Conservation (phyloP, 2,329 filamentous ascomycete species). For the Elsinoe ampelina region DNA sequence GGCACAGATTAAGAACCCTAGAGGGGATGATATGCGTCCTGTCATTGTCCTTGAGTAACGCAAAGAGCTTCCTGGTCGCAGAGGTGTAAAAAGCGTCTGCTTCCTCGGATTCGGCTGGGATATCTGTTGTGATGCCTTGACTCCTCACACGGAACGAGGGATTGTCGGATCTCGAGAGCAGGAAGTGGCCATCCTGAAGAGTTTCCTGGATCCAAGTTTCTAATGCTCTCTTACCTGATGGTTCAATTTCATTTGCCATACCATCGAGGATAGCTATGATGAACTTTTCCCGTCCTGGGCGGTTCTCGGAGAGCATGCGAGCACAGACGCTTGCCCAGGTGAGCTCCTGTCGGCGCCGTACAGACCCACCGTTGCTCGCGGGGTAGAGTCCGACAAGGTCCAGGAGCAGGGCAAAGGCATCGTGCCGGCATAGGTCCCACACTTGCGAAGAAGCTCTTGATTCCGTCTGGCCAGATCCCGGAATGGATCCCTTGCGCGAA, state of each 20-base stretch:
- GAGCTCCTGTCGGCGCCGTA: conserved; percentile 53
- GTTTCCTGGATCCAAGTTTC: conserved; percentile 94
- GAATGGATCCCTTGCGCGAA: conserved; percentile 35
- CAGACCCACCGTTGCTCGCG: conserved; percentile 64
- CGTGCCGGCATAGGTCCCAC: conserved; percentile 80
- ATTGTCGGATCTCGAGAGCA: conserved; percentile 77
- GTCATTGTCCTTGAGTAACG: conserved; percentile 68
- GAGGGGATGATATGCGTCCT: conserved; percentile 78
- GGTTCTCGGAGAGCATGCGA: conserved; percentile 67
- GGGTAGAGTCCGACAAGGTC: conserved; percentile 78
- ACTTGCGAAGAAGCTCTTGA: conserved; percentile 1
- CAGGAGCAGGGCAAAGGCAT: conserved; percentile 76
- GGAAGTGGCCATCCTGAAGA: conserved; percentile 82
- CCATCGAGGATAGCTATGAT: conserved; percentile 77
- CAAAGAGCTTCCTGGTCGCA: conserved; percentile 72
- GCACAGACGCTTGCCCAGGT: conserved; percentile 86
- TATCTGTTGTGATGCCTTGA: conserved; percentile 60
- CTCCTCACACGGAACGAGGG: conserved; percentile 58
- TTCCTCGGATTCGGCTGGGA: conserved; percentile 66
- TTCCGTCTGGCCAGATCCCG: conserved; percentile 4
- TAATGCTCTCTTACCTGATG: conserved; percentile 81
- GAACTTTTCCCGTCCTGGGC: conserved; percentile 67
- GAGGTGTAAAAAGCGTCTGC: conserved; percentile 82
- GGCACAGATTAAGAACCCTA: conserved; percentile 73
- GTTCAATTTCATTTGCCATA: conserved; percentile 78